Evolutionary conservation across 2,329 filamentous ascomycete species (phyloP).

Genomic region (Colletotrichum sp.): DNA sequence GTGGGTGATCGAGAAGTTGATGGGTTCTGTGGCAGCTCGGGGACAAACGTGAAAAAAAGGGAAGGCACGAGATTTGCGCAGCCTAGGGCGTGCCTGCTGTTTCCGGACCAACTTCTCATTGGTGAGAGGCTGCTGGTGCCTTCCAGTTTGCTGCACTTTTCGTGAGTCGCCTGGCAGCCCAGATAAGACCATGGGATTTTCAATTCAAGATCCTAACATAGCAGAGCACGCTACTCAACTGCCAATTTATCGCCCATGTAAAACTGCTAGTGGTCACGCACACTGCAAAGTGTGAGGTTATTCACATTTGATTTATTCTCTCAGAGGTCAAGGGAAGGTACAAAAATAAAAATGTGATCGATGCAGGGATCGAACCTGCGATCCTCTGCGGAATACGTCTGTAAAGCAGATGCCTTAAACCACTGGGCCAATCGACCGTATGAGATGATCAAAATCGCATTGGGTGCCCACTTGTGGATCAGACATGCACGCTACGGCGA

Average conservation of each 20-base stretch:
- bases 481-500: background rate
- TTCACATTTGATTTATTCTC: background rate
- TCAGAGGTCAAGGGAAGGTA: background rate
- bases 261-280: background rate
- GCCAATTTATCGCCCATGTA: background rate
- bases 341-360: slow-evolving; percentile 32
- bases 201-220: background rate
- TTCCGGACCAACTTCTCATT: background rate
- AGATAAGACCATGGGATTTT: background rate
- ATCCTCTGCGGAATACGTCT: slow-evolving; percentile 37
- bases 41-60: background rate
- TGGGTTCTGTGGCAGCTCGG: background rate
- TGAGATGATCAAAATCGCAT: background rate
- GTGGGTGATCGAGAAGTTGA: background rate
- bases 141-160: background rate
- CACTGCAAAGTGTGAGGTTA: background rate
- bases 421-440: slow-evolving; percentile 42
- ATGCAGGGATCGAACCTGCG: slow-evolving; percentile 50
- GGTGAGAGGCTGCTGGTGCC: background rate
- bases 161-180: background rate
- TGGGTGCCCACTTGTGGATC: background rate
- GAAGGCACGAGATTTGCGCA: background rate
- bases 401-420: slow-evolving; percentile 45
- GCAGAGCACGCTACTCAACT: background rate
- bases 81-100: background rate